phyloP scores from a whole-genome alignment of 208 protist species.

The Acanthamoeba culbertsoni region DNA sequence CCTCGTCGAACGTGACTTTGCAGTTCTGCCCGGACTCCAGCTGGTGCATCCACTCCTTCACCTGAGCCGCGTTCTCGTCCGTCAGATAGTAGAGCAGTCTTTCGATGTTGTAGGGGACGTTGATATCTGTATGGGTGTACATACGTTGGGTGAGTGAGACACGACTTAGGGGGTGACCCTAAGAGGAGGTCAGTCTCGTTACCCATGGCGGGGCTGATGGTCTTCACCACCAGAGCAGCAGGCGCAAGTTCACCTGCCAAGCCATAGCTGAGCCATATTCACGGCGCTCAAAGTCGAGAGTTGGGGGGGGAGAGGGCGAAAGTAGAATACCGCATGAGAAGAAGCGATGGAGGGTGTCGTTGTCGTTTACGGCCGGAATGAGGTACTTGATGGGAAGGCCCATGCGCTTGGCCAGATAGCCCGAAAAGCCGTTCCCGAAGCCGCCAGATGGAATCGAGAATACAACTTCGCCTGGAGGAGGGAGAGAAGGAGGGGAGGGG shows the following conservation, averaged over 20 bases:
- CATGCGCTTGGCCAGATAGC: conserved; percentile 90
- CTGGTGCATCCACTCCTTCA: conserved; percentile 68
- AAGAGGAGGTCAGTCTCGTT: neutral
- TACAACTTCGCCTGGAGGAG: conserved; percentile 73
- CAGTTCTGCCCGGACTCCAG: neutral
- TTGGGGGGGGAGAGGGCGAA: too few relatives aligned
- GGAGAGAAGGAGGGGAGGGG: too few relatives aligned
- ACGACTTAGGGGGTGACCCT: neutral
- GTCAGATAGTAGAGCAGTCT: conserved; percentile 91
- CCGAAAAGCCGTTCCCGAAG: conserved; percentile 95
- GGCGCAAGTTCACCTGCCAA: neutral
- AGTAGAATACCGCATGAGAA: conserved; percentile 81
- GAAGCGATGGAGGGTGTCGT: conserved; percentile 94
- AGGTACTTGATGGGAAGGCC: conserved; percentile 88
- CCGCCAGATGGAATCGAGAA: conserved; percentile 95
- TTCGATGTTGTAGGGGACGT: conserved; percentile 95
- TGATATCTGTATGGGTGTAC: conserved; percentile 88
- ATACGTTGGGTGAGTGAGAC: conserved; percentile 72
- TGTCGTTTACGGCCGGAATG: conserved; percentile 94
- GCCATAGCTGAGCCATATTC: too few relatives aligned
- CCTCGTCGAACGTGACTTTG: conserved; percentile 23
- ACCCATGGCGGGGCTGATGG: conserved; percentile 76
- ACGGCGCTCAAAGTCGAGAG: too few relatives aligned
- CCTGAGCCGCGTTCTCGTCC: conserved; percentile 83
- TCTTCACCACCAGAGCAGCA: neutral